These are phyloP conservation scores for Acer negundo DNA, from an alignment of 345 rosid species.

Conservation along the genomic window DNA sequence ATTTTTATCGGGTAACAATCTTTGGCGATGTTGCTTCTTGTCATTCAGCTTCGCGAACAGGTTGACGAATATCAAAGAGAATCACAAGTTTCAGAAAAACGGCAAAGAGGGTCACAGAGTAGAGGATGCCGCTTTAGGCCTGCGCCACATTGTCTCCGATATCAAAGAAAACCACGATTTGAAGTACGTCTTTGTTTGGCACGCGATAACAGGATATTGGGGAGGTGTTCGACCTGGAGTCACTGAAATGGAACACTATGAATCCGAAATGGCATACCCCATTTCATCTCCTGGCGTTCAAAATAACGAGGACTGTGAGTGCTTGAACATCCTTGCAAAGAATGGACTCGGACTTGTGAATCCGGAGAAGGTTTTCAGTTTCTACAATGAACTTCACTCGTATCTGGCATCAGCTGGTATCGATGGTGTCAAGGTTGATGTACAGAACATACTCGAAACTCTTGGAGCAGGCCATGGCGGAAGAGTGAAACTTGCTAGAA, in stretches of 20 bases:
- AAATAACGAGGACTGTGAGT: constrained; percentile 53
- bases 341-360: constrained; percentile 80
- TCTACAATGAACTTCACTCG: constrained; percentile 71
- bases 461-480: constrained; percentile 69
- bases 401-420: constrained; percentile 74
- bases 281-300: constrained; percentile 62
- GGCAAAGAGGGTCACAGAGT: constrained; percentile 54
- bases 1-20: neutral
- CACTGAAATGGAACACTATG: constrained; percentile 57
- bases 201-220: constrained; percentile 75
- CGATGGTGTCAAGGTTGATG: constrained; percentile 85
- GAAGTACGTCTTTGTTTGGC: constrained; percentile 71
- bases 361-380: constrained; percentile 65
- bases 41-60: constrained; percentile 63
- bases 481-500: constrained; percentile 65
- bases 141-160: constrained; percentile 51
- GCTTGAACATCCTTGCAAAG: constrained; percentile 44
- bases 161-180: constrained; percentile 56
- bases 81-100: constrained; percentile 66
- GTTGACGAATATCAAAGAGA: constrained; percentile 61
- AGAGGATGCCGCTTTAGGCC: constrained; percentile 64
- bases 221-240: constrained; percentile 59
- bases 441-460: constrained; percentile 75
- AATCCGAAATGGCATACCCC: constrained; percentile 53
- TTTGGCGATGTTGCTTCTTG: neutral